Percentiles rank a stretch among this genome's conserved stretches.
phyloP scores from a whole-genome alignment of 371 early-diverging fungal species.

The Mortierella sp. region DNA sequence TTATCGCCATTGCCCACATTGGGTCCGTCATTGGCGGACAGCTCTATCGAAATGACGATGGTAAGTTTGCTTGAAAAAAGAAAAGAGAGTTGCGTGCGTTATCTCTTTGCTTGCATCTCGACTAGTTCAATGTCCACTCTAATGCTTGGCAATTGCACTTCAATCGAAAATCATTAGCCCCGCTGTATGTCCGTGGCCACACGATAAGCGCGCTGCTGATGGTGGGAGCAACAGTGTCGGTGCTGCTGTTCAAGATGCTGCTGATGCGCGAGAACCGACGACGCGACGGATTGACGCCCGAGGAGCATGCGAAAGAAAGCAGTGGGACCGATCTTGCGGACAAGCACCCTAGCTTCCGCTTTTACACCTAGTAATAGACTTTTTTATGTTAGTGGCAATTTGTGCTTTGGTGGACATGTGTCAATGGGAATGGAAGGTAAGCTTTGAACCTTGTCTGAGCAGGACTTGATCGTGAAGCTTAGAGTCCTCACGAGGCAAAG shows the following conservation, averaged over 20 bases:
- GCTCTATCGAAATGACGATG: constrained; percentile 72
- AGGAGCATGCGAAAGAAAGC: constrained; percentile 13
- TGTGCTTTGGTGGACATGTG: neutral
- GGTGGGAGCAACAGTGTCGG: neutral
- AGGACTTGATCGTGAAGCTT: neutral
- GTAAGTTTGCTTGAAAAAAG: constrained; percentile 3
- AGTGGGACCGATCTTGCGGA: neutral
- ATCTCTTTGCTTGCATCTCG: too few relatives aligned
- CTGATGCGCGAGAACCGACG: constrained; percentile 14
- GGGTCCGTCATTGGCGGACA: constrained; percentile 69
- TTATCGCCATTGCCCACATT: constrained; percentile 57
- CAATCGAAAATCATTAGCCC: constrained; percentile 1
- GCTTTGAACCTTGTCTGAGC: neutral
- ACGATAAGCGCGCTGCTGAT: neutral
- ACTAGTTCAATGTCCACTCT: neutral
- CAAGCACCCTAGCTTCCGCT: constrained; percentile 18
- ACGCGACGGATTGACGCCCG: constrained; percentile 17
- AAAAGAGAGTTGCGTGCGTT: too few relatives aligned
- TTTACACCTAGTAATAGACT: neutral
- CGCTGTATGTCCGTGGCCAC: constrained; percentile 19
- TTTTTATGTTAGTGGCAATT: neutral
- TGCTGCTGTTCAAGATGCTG: neutral
- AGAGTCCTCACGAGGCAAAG: neutral
- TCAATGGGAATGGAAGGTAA: neutral
- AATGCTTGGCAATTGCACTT: neutral